Conservation (phyloP, 805 yeast species). For the Debaryomyces castellii region DNA sequence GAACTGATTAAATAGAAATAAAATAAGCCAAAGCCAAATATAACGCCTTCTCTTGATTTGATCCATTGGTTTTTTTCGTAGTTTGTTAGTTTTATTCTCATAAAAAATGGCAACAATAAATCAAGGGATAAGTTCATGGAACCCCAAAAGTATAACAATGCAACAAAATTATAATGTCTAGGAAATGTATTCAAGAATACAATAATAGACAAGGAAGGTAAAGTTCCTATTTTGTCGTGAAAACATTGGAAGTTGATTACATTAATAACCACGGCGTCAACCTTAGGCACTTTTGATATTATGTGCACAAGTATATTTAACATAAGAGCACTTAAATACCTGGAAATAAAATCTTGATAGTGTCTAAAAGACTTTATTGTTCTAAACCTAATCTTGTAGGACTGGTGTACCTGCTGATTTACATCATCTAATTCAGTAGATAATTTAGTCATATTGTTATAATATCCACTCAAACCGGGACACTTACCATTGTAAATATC, state of each 20-base stretch:
- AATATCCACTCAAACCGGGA: conserved; percentile 7
- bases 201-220: conserved; percentile 41
- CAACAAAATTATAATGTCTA: conserved; percentile 27
- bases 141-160: conserved; percentile 48
- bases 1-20: conserved; percentile 40
- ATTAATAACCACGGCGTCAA: conserved; percentile 44
- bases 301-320: conserved; percentile 29
- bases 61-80: conserved; percentile 50
- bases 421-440: conserved; percentile 12
- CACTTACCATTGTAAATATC: conserved; percentile 3
- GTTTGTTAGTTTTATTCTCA: conserved; percentile 42
- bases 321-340: conserved; percentile 20
- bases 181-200: conserved; percentile 36
- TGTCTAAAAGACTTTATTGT: background rate
- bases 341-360: conserved; percentile 13
- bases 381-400: background rate
- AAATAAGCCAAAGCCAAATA: conserved; percentile 55
- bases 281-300: conserved; percentile 38
- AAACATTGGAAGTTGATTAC: conserved; percentile 43
- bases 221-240: conserved; percentile 45
- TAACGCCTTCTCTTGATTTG: conserved; percentile 51
- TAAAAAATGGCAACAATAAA: conserved; percentile 51
- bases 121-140: conserved; percentile 44
- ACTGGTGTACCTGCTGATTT: background rate
- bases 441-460: conserved; percentile 10